A percentile compares a stretch with the other conserved stretches of the same genome.
phyloP scores from a whole-genome alignment of 306 rosid species.

The Psophocarpus tetragonolobus region DNA sequence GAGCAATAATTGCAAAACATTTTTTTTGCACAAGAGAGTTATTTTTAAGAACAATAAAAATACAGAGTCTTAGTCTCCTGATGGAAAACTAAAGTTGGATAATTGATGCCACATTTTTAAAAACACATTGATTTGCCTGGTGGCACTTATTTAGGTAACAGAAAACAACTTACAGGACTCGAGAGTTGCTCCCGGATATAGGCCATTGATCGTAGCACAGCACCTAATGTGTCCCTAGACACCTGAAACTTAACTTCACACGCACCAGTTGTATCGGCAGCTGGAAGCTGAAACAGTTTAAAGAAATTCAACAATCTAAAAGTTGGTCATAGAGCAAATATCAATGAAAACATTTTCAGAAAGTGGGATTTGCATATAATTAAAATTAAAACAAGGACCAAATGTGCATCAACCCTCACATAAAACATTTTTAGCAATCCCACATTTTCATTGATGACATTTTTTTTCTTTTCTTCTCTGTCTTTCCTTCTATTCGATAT shows the following conservation, averaged over 20 bases:
- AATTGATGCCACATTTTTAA: not conserved
- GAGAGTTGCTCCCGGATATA: constrained; percentile 96
- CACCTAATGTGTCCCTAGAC: constrained; percentile 85
- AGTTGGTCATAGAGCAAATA: not conserved
- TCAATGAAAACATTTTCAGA: constrained; percentile 15
- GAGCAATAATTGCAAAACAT: not conserved
- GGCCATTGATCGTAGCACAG: constrained; percentile 94
- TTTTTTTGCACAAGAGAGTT: not conserved
- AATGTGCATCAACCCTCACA: not conserved
- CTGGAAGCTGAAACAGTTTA: constrained; percentile 72
- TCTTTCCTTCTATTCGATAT: not conserved
- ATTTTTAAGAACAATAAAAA: not conserved
- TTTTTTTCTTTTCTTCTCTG: not conserved
- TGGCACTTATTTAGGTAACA: constrained; percentile 22
- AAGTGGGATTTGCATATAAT: not conserved
- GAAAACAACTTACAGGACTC: constrained; percentile 56
- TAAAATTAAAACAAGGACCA: not conserved
- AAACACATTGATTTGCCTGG: not conserved
- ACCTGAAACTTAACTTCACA: constrained; percentile 94
- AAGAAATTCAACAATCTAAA: constrained; percentile 25
- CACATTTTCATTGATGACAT: not conserved
- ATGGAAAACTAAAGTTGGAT: not conserved
- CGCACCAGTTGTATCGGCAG: constrained; percentile 74
- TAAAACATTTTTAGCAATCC: too few species aligned
- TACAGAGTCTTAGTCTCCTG: not conserved